Percentiles rank a stretch among this genome's conserved stretches.
Evolutionary conservation across 169 alveolate genomes (phyloP).

Genomic region (Eimeria brunetti): DNA sequence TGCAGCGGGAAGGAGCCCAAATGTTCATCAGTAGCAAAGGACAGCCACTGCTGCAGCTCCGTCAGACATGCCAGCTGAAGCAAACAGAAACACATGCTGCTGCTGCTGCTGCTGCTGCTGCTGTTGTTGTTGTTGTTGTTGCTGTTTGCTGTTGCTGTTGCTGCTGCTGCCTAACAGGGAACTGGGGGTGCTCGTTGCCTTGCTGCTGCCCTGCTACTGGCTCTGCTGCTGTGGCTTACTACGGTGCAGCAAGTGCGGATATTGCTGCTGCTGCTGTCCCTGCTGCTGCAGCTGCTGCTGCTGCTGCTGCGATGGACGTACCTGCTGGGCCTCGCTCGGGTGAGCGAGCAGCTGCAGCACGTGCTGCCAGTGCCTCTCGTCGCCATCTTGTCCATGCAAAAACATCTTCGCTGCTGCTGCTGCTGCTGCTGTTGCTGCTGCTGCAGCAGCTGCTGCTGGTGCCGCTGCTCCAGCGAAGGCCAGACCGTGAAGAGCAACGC

Average conservation of each 20-base stretch:
- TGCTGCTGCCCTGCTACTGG: background rate
- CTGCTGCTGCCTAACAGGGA: background rate
- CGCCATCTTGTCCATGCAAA: background rate
- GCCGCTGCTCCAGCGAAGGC: conserved; percentile 9
- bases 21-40: conserved; percentile 71
- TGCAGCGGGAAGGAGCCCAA: conserved; percentile 76
- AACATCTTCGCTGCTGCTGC: conserved; percentile 12
- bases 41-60: conserved; percentile 77
- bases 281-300: background rate
- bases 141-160: too few relatives aligned
- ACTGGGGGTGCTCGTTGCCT: background rate
- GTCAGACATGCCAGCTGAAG: conserved; percentile 72
- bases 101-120: background rate
- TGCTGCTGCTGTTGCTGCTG: conserved; percentile 11
- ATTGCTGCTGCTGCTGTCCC: background rate
- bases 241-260: background rate
- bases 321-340: conserved; percentile 61
- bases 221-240: background rate
- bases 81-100: background rate
- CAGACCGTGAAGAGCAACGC: background rate
- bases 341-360: conserved; percentile 57
- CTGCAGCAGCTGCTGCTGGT: conserved; percentile 37
- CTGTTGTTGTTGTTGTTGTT: background rate
- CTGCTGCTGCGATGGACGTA: background rate
- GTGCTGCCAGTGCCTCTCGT: conserved; percentile 60